These are phyloP conservation scores for Leishmania braziliensis DNA, from an alignment of 208 protist species.

Conservation along the genomic window DNA sequence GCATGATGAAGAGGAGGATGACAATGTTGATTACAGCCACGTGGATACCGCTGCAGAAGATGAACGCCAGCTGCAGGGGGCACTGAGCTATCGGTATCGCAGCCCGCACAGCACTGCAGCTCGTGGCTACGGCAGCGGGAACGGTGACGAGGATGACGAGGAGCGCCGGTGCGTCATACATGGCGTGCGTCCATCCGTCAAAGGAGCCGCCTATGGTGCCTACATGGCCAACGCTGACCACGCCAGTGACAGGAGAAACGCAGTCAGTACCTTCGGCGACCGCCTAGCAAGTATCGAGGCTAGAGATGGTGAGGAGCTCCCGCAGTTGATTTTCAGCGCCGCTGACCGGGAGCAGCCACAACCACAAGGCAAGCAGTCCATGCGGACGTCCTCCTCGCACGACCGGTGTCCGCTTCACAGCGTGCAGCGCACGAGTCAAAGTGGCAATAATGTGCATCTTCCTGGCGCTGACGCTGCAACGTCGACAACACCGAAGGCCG, in stretches of 20 bases:
- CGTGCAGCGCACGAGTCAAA: background rate
- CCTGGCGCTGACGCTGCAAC: background rate
- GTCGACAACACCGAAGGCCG: background rate
- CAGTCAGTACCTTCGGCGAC: background rate
- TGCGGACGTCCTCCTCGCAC: background rate
- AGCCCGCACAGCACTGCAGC: background rate
- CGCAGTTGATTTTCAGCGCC: background rate
- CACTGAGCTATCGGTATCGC: background rate
- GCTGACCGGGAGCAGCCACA: background rate
- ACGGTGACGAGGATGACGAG: background rate
- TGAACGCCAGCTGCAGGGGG: background rate
- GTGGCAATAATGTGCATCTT: background rate
- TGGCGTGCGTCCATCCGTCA: background rate
- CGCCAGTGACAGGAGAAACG: background rate
- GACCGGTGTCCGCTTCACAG: background rate
- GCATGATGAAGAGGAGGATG: background rate
- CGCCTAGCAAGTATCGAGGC: background rate
- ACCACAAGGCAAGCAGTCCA: background rate
- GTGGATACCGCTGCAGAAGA: background rate
- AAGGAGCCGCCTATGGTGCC: background rate
- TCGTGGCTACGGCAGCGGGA: background rate
- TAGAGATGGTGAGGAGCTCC: background rate
- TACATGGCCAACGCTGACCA: background rate
- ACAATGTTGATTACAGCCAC: background rate
- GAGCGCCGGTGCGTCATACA: background rate